These are phyloP conservation scores for Neolentinus lepideus DNA, from an alignment of 1,284 basidiomycete genomes.

Conservation along the genomic window DNA sequence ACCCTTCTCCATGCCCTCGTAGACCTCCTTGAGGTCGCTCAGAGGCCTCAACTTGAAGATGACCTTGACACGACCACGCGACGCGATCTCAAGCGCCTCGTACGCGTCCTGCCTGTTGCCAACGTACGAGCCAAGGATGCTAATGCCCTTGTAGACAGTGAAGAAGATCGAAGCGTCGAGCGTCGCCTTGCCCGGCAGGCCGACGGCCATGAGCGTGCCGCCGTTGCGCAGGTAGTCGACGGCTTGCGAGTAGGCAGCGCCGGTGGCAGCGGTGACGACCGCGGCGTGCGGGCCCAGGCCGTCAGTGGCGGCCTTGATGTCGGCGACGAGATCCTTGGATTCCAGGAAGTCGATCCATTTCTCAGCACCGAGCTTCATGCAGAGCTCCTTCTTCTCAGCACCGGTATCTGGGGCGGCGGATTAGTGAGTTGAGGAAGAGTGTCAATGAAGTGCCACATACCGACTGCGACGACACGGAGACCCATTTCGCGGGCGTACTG, in stretches of 20 bases:
- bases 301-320: slow-evolving; percentile 58
- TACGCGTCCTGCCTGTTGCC: slow-evolving; percentile 68
- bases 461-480: background rate
- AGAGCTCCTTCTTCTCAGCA: slow-evolving; percentile 67
- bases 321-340: slow-evolving; percentile 51
- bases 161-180: slow-evolving; percentile 70
- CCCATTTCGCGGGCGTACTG: background rate
- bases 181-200: slow-evolving; percentile 54
- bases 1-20: slow-evolving; percentile 46
- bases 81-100: slow-evolving; percentile 70
- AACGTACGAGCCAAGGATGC: slow-evolving; percentile 68
- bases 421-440: slow-evolving; percentile 60
- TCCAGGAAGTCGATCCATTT: slow-evolving; percentile 77
- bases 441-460: background rate
- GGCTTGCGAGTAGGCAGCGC: slow-evolving; percentile 61
- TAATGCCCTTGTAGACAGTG: slow-evolving; percentile 61
- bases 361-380: slow-evolving; percentile 66
- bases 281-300: slow-evolving; percentile 74
- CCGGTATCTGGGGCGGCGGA: slow-evolving; percentile 77
- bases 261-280: slow-evolving; percentile 53
- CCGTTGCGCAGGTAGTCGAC: slow-evolving; percentile 60
- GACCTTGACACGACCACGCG: slow-evolving; percentile 59
- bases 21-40: slow-evolving; percentile 44
- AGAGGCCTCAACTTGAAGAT: slow-evolving; percentile 42
- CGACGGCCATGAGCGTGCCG: slow-evolving; percentile 68